Evolutionary conservation across 257 asterid genomes (phyloP), one percentile per base, ranked within the genome.

Genomic region (Striga asiatica): DNA sequence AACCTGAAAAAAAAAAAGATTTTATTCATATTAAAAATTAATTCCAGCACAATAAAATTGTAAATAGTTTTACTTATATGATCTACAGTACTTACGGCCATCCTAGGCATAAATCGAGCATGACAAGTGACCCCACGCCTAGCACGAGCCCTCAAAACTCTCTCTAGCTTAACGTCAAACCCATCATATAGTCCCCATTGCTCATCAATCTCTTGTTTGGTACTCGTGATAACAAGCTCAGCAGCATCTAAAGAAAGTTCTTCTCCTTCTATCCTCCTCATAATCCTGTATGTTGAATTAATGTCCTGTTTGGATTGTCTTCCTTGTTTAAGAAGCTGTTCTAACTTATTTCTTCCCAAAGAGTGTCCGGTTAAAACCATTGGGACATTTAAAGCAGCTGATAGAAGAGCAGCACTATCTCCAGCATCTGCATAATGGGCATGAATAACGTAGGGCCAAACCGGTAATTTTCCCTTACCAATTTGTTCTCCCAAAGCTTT

Each of bases 371-470:
- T 86, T 49, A 86, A 62, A 38, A 86, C 95, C 95, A 86, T 86
- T 0, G 95, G 95, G 49, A 86, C 94, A 60, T 86, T 86, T 27
- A 86, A 67, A 22, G 93, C 88, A 16, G 94, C 95, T 1, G 94
- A 83, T 51, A 86, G 85, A 18, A 80, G 92, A 59, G 95, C 94
- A 12, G 94, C 94, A 50, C 85, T 79, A 60, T 86, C 95, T 67
- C 95, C 94, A 13, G 91, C 95, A 74, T 86, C 95, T 0, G 95
- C 94, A 62, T 86, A 86, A 69, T 86, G 95, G 12, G 88, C 95
- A 3, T 86, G 95, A 50, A 86, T 78, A 18, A 86, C 94, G 42
- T 80, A 81, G 0, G 94, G 95, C 94, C 95, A 83, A 13, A 86
- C 81, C 0, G 95, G 91, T n/a, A n/a, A n/a, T 35, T 79, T 80